These are phyloP conservation scores for Opeltia flavorubescens DNA, from an alignment of 495 filamentous ascomycete genomes.

Conservation along the genomic window DNA sequence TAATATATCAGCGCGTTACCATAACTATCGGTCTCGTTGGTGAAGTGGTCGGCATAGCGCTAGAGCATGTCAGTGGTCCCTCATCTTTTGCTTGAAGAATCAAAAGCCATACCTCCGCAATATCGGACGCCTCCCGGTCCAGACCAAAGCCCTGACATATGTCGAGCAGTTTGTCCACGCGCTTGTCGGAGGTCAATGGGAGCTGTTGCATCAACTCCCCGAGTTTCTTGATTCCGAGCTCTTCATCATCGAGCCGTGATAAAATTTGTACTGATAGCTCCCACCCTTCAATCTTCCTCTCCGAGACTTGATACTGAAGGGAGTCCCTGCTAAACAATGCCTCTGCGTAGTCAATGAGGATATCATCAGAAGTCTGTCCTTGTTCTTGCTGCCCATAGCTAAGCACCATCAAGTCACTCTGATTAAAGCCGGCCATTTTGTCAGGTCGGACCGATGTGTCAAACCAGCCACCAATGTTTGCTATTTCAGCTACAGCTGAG, in stretches of 20 bases:
- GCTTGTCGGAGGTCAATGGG: conserved; percentile 44
- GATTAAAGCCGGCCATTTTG: conserved; percentile 30
- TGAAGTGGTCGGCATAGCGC: conserved; percentile 63
- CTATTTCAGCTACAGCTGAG: conserved; percentile 65
- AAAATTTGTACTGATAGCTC: conserved; percentile 69
- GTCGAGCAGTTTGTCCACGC: conserved; percentile 61
- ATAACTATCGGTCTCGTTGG: conserved; percentile 52
- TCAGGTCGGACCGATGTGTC: conserved; percentile 14
- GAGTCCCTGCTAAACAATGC: conserved; percentile 31
- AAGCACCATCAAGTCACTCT: conserved; percentile 49
- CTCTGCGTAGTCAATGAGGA: conserved; percentile 58
- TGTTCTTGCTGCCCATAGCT: conserved; percentile 35
- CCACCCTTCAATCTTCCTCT: conserved; percentile 55
- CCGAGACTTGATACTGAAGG: conserved; percentile 20
- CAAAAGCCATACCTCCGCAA: conserved; percentile 54
- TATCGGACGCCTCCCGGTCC: conserved; percentile 51
- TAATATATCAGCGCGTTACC: conserved; percentile 77
- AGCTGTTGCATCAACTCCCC: conserved; percentile 47
- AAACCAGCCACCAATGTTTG: conserved; percentile 62
- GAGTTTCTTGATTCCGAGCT: conserved; percentile 52
- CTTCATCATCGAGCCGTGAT: conserved; percentile 52
- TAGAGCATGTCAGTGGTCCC: conserved; percentile 21
- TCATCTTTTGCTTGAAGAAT: neutral
- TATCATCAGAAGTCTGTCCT: conserved; percentile 44
- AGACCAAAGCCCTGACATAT: conserved; percentile 58